Evolutionary conservation across 805 yeast species (phyloP), one percentile per base, ranked within the genome.

Genomic region (Candida ficus): DNA sequence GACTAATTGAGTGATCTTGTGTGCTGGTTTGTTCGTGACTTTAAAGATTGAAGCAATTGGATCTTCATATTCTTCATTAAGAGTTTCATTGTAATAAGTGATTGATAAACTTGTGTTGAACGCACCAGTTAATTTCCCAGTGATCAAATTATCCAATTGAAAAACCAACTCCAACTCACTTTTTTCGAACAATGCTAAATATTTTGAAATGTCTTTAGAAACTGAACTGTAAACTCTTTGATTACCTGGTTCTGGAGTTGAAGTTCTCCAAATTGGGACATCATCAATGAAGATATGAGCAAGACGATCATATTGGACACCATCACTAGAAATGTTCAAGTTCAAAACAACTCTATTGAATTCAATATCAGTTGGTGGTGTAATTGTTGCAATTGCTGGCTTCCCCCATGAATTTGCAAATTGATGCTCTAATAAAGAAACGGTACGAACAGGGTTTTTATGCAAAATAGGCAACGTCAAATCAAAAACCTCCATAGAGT

Each of bases 211-310:
- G 56, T 88, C 95, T 55, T 83, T 86, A 23, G 71, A 64, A 40
- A 71, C 62, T 5, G 60, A 52, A 20, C 83, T 75, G 47, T 67
- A 73, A 9, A 73, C 71, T 3, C 62, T 49, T 12, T 53, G 56
- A 51, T 80, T 61, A 42, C 73, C 73, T 1, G 95, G 95, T 60
- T 87, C 95, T 13, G 84, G 78, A 3, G 95, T 88, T 3, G 91
- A 81, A 1, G 87, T 79, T 60, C 95, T 74, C 95, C 95, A 87
- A 29, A 87, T 64, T 47, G 84, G 84, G 13, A 71, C 66, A 25
- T 80, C 85, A 42, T 70, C 69, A 25, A 83, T 59, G 50, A 72
- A 80, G 34, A 85, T 65, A 56, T 81, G 82, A 14, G 79, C 79
- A 48, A 81, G 61, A 44, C 88, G 62, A 53, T 81, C 87, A 49